phyloP scores from a whole-genome alignment of 73 alveolate genomes.

The Paramecium octaurelia region DNA sequence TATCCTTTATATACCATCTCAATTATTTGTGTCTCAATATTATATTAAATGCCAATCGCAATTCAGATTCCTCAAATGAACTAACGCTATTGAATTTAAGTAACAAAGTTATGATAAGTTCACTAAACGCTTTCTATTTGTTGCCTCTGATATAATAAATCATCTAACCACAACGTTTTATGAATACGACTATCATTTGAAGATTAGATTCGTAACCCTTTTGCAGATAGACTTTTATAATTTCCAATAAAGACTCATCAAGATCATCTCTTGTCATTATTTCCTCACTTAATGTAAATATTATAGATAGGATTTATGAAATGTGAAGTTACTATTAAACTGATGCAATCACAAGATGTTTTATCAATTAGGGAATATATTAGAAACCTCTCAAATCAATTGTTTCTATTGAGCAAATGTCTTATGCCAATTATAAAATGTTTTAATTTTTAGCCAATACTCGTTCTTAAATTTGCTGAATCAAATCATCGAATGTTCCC shows the following conservation, averaged over 20 bases:
- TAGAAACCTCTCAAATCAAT: neutral
- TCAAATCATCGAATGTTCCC: conserved; percentile 27
- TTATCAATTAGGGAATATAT: neutral
- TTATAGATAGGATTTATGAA: neutral
- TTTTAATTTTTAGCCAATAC: neutral
- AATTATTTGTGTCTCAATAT: neutral
- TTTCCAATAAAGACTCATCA: neutral
- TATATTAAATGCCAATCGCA: neutral
- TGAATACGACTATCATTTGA: neutral
- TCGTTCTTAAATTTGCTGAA: neutral
- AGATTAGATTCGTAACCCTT: neutral
- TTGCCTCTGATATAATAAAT: neutral
- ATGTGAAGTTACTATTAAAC: neutral
- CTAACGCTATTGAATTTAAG: neutral
- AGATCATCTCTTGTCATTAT: conserved; percentile 20
- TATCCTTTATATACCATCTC: neutral
- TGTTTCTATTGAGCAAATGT: neutral
- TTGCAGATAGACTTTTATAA: neutral
- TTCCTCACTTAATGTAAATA: neutral
- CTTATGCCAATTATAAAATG: neutral
- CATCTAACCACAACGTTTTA: conserved; percentile 13
- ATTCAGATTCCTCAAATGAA: neutral
- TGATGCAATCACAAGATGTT: neutral
- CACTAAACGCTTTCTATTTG: neutral
- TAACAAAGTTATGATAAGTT: neutral